Evolutionary conservation across 2,329 filamentous ascomycete genomes (phyloP).

Genomic region (Aspergillus melleus): DNA sequence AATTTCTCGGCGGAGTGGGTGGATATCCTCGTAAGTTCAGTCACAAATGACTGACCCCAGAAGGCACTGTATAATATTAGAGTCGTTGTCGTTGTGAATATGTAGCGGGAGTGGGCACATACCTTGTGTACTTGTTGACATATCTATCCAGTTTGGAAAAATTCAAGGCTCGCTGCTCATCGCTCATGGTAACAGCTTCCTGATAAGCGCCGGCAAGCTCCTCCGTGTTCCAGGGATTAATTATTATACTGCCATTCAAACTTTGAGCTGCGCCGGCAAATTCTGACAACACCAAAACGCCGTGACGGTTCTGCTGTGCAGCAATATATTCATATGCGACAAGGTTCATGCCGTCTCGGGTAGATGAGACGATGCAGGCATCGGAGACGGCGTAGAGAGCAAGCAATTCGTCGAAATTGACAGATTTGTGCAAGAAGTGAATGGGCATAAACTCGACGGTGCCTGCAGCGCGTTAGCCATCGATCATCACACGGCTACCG

Average conservation of each 20-base stretch:
- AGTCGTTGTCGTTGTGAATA: not conserved
- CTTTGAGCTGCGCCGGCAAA: conserved; percentile 95
- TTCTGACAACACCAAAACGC: conserved; percentile 91
- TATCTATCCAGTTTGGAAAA: conserved; percentile 92
- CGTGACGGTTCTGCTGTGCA: conserved; percentile 84
- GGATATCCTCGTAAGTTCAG: conserved; percentile 68
- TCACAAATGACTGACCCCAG: conserved; percentile 93
- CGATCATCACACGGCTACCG: not conserved
- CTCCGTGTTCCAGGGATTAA: conserved; percentile 98
- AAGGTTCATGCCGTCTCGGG: conserved; percentile 98
- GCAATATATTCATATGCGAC: conserved; percentile 99
- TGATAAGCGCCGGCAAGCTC: conserved; percentile 91
- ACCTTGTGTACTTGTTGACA: conserved; percentile 93
- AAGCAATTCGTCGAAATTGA: conserved; percentile 91
- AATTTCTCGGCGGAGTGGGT: conserved; percentile 39
- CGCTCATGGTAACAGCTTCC: conserved; percentile 93
- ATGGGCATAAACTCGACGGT: conserved; percentile 99
- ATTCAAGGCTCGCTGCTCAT: conserved; percentile 81
- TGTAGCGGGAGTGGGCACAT: conserved; percentile 17
- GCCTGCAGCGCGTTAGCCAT: conserved; percentile 46
- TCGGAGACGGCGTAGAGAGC: conserved; percentile 91
- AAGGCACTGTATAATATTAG: conserved; percentile 63
- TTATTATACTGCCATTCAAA: conserved; percentile 86
- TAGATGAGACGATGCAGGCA: conserved; percentile 88
- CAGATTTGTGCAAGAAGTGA: conserved; percentile 96